Conservation (phyloP, 2,329 filamentous ascomycete genomes). For the Epichloe brachyelytri region DNA sequence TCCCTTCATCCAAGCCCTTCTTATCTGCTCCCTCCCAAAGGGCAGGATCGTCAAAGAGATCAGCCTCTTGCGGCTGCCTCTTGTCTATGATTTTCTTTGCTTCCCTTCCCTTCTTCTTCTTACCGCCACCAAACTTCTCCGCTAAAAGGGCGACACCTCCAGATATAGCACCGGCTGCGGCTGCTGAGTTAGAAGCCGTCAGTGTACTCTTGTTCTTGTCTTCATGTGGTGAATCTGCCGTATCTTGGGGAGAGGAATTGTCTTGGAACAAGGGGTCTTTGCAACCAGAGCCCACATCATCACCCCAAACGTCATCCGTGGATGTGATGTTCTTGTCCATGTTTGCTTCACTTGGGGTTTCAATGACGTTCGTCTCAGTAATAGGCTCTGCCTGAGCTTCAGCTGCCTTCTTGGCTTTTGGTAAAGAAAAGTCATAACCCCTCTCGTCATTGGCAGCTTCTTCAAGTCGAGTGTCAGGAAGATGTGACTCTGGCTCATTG, state of each 20-base stretch:
- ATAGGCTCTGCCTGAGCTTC: conserved; percentile 1
- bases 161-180: conserved; percentile 5
- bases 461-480: not conserved
- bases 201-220: not conserved
- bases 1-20: conserved; percentile 17
- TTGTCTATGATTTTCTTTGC: conserved; percentile 27
- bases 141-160: conserved; percentile 23
- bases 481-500: not conserved
- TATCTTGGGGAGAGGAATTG: not conserved
- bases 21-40: conserved; percentile 32
- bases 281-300: not conserved
- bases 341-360: not conserved
- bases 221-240: not conserved
- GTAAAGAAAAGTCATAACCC: conserved; percentile 4
- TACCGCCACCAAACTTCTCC: conserved; percentile 20
- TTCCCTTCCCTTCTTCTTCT: conserved; percentile 12
- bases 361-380: not conserved
- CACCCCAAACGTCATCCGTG: not conserved
- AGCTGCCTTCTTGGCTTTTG: conserved; percentile 11
- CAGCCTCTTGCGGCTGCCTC: conserved; percentile 24
- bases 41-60: conserved; percentile 31
- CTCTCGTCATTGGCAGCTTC: conserved; percentile 3
- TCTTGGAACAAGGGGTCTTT: not conserved
- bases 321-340: not conserved
- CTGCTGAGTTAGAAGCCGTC: conserved; percentile 15